Evolutionary conservation across 1,284 basidiomycete genomes (phyloP).

Genomic region (Athelia sp.): DNA sequence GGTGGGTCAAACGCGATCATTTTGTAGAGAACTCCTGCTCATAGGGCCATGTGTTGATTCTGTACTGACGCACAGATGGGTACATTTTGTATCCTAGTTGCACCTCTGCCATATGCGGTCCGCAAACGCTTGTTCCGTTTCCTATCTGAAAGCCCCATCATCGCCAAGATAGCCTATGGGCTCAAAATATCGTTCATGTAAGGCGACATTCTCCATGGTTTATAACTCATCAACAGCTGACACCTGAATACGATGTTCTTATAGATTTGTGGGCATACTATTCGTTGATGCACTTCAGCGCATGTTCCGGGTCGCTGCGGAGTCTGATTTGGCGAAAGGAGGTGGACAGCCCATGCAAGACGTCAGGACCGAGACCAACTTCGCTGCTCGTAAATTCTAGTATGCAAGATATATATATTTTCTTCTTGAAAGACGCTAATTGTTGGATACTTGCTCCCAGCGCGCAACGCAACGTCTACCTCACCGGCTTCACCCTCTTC

Average conservation of each 20-base stretch:
- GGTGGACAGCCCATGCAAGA: constrained; percentile 53
- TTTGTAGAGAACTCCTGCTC: background rate
- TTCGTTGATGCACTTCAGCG: constrained; percentile 91
- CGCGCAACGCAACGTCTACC: constrained; percentile 81
- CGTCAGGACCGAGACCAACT: constrained; percentile 76
- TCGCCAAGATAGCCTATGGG: constrained; percentile 74
- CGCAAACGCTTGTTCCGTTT: constrained; percentile 74
- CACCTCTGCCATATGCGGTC: constrained; percentile 73
- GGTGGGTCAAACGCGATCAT: constrained; percentile 22
- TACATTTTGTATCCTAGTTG: constrained; percentile 70
- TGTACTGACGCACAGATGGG: constrained; percentile 41
- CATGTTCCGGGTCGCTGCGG: constrained; percentile 83
- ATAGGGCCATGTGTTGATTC: constrained; percentile 4
- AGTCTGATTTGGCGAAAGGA: constrained; percentile 68
- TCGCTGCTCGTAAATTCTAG: constrained; percentile 93
- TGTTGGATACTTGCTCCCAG: constrained; percentile 26
- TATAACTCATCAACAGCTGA: background rate
- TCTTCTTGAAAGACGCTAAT: background rate
- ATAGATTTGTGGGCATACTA: constrained; percentile 80
- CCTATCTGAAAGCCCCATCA: constrained; percentile 61
- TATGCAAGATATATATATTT: constrained; percentile 33
- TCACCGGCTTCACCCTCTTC: constrained; percentile 92
- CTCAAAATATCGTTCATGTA: constrained; percentile 95
- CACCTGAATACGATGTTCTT: background rate
- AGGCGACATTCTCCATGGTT: constrained; percentile 19